Evolutionary conservation across 2,329 filamentous ascomycete species (phyloP), one percentile per base, ranked within the genome.

Genomic region (Aspergillus udagawae): DNA sequence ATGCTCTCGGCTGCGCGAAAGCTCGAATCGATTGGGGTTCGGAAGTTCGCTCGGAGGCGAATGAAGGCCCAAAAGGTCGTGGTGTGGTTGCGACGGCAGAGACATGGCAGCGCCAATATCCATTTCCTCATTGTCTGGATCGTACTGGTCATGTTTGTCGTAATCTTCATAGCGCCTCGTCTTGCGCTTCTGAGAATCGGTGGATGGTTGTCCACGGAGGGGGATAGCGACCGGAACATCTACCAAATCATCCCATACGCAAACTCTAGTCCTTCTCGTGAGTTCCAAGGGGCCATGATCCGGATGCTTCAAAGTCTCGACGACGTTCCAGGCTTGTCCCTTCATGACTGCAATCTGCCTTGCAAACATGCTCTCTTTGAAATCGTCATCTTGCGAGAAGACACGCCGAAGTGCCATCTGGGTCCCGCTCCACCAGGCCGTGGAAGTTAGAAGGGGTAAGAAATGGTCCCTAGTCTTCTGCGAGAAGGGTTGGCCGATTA

Each of bases 301-400:
- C 0, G 86, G 81, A 20, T 90, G 90, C 73, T 99, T 99, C 60
- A 99, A 82, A 0, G 94, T 97, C 77, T 99, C 94, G 4, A 99
- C 94, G 0, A 99, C 94, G 71, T 99, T 99, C 92, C 94, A 99
- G 0, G 94, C 94, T 72, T 99, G 94, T 10, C 94, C 94, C 76
- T 99, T 99, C 91, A 99, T 96, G 58, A 99, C 94, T 1, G 94
- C 93, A 60, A 99, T 95, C 70, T 99, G 94, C 64, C 91, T 87
- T n/a, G 91, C 91, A 76, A 96, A 99, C 94, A 99, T 99, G 75
- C 91, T 89, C 77, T 99, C 94, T 72, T 97, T 91, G 74, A 99
- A 99, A 75, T 99, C 94, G 2, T 88, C 86, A 73, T 99, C 94
- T 70, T 95, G 86, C 63, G 91, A 88, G 72, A 99, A 99, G 49